Conservation (phyloP, 768 basidiomycete species). For the Amanita muscaria region DNA sequence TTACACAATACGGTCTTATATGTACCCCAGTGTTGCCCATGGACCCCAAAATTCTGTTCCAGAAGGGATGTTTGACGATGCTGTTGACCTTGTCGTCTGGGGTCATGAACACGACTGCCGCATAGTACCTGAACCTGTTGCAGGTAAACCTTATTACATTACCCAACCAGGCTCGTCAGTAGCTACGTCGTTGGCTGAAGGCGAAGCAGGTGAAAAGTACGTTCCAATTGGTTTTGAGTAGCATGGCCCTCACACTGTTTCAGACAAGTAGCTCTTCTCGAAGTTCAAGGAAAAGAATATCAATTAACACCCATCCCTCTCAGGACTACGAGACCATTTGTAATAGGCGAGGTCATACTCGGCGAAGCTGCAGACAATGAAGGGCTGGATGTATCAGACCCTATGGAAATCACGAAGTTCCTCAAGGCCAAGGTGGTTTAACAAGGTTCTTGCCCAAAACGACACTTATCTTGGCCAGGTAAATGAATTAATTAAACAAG, state of each 20-base stretch:
- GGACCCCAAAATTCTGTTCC: conserved; percentile 93
- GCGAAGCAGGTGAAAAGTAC: conserved; percentile 88
- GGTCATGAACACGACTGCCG: conserved; percentile 99
- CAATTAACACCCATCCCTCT: conserved; percentile 78
- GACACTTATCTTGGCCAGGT: conserved; percentile 37
- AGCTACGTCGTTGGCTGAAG: conserved; percentile 90
- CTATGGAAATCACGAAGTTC: conserved; percentile 75
- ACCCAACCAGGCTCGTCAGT: conserved; percentile 93
- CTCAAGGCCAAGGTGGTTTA: conserved; percentile 55
- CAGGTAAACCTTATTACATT: conserved; percentile 87
- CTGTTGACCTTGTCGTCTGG: conserved; percentile 90
- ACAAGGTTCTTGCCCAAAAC: neutral
- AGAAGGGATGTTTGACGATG: conserved; percentile 96
- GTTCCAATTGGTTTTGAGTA: conserved; percentile 10
- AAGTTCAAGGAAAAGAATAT: conserved; percentile 85
- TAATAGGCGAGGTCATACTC: conserved; percentile 74
- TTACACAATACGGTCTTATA: neutral
- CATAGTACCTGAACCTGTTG: conserved; percentile 82
- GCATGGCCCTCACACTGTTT: neutral
- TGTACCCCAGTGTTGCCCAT: conserved; percentile 67
- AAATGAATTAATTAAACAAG: conserved; percentile 68
- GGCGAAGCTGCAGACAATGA: conserved; percentile 73
- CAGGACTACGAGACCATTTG: conserved; percentile 90
- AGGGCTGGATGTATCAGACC: conserved; percentile 67
- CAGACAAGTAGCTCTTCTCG: conserved; percentile 87